Evolutionary conservation across 1,284 basidiomycete species (phyloP), one percentile per base, ranked within the genome.

Genomic region (Vanrija humicola): DNA sequence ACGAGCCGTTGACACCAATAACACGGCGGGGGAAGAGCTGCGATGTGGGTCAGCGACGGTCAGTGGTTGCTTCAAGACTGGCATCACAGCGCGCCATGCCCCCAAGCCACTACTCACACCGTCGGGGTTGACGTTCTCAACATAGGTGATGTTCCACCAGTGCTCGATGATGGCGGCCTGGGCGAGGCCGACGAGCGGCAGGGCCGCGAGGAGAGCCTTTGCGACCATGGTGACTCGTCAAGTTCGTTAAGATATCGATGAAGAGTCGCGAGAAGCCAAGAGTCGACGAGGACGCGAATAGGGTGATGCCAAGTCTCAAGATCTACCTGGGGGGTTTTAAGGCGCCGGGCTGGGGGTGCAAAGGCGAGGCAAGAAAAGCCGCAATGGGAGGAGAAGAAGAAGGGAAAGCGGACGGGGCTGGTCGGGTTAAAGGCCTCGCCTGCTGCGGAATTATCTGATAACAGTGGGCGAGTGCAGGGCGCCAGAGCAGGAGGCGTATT

Each of bases 1-100:
- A 96, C 5, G 88, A 86, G 18, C 85, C 84, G 70, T 96, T 96
- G 52, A 95, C 83, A 54, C 91, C 92, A 55, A 95, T 84, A 48
- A 85, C 90, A 28, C 84, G 80, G 50, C 92, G 85, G 25, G 84
- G 79, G 42, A 58, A 63, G 15, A 72, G 59, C 67, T 68, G 43
- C 6, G 18, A 12, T 12, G 9, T 14, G 23, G 39, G 16, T 59
- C 25, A 47, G 48, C 50, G 18, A 18, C 43, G 12, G 25, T 3
- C 21, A 23, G 21, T 2, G 3, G 21, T 23, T 3, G 21, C 2
- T 23, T 23, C 21, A 23, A 23, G 21, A 5, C 21, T 23, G 21
- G 21, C 21, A 23, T 3, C 21, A 28, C 1, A 21, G 47, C 14
- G 26, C 19, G 39, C 39, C n/a, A 46, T 7, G 15, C 21, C 12